Evolutionary conservation across 306 rosid genomes (phyloP).

Genomic region (Herpetospermum pedunculosum): DNA sequence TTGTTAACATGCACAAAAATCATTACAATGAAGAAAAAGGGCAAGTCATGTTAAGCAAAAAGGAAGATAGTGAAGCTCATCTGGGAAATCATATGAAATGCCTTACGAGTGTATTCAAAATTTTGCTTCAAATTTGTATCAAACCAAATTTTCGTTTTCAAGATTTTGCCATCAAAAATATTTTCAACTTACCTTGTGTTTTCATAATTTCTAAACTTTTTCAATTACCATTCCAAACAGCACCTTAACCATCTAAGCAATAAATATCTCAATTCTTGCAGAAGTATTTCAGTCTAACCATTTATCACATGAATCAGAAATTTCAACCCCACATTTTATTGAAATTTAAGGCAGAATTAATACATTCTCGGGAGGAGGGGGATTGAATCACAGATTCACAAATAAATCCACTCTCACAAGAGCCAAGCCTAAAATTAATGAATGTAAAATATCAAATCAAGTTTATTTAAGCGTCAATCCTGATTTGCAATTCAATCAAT

Average conservation of each 20-base stretch:
- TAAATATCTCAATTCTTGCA: neutral
- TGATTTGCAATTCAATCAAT: neutral
- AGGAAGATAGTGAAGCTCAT: neutral
- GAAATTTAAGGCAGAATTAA: neutral
- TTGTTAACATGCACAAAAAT: neutral
- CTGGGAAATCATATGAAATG: neutral
- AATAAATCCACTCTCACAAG: neutral
- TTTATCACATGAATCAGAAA: neutral
- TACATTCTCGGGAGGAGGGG: neutral
- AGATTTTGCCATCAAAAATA: neutral
- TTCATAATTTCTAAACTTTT: neutral
- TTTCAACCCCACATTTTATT: neutral
- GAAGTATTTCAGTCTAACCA: neutral
- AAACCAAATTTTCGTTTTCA: neutral
- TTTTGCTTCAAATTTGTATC: neutral
- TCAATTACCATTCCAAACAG: neutral
- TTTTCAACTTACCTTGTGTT: neutral
- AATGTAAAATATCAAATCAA: neutral
- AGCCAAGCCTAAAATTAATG: neutral
- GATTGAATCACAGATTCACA: neutral
- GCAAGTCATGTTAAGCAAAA: neutral
- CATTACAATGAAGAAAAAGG: neutral
- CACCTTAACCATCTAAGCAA: neutral
- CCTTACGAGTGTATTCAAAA: neutral
- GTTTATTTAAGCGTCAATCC: neutral